phyloP scores from a whole-genome alignment of 768 basidiomycete species.

The Mycena galericulata region DNA sequence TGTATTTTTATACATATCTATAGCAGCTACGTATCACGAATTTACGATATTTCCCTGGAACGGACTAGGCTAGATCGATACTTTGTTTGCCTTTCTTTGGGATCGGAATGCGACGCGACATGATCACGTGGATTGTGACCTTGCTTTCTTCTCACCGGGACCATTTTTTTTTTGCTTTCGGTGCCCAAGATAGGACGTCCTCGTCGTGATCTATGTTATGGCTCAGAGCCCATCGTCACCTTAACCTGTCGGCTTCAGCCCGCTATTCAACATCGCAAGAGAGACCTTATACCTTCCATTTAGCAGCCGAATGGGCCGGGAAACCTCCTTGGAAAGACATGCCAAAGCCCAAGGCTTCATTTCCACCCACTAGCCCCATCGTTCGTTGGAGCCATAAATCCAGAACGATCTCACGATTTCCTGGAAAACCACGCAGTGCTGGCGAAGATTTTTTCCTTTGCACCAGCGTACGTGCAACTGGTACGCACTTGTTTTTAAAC shows the following conservation, averaged over 20 bases:
- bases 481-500: not conserved
- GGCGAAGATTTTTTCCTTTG: conserved; percentile 63
- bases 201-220: conserved; percentile 6
- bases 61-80: not conserved
- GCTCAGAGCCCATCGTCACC: not conserved
- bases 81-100: not conserved
- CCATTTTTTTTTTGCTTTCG: too few relatives aligned
- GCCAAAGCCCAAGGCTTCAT: conserved; percentile 51
- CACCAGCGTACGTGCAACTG: conserved; percentile 42
- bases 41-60: conserved; percentile 17
- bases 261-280: not conserved
- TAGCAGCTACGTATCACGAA: conserved; percentile 28
- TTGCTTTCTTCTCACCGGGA: not conserved
- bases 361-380: conserved; percentile 67
- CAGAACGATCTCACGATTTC: conserved; percentile 51
- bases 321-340: conserved; percentile 62
- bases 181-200: too few relatives aligned
- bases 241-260: not conserved
- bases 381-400: conserved; percentile 78
- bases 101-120: not conserved
- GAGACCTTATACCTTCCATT: conserved; percentile 73
- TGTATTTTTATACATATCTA: conserved; percentile 36
- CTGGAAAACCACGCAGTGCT: conserved; percentile 47
- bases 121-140: not conserved
- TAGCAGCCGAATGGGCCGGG: conserved; percentile 83